Evolutionary conservation across 352 stramenopile genomes (phyloP).

Genomic region (Globisporangium radiosum): DNA sequence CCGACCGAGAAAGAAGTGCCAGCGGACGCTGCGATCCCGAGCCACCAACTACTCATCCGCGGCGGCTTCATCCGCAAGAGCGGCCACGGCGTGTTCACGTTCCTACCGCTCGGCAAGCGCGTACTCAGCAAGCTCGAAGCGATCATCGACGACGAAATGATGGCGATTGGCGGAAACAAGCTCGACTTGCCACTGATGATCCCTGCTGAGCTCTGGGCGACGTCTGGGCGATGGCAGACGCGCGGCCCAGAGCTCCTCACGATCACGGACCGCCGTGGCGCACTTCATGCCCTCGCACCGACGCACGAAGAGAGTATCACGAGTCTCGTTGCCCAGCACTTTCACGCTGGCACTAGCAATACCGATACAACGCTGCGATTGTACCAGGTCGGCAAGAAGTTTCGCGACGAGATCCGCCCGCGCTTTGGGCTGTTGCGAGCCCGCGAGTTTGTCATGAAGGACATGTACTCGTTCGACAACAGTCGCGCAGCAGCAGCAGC

Average conservation of each 20-base stretch:
- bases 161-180: constrained; percentile 74
- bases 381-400: constrained; percentile 87
- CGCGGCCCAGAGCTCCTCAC: constrained; percentile 81
- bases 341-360: constrained; percentile 20
- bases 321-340: constrained; percentile 64
- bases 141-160: constrained; percentile 81
- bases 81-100: constrained; percentile 69
- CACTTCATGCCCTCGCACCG: constrained; percentile 59
- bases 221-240: constrained; percentile 77
- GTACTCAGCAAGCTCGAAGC: constrained; percentile 74
- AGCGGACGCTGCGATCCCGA: constrained; percentile 72
- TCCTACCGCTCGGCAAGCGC: constrained; percentile 72
- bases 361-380: constrained; percentile 48
- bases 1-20: constrained; percentile 74
- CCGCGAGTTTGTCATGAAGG: constrained; percentile 89
- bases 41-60: constrained; percentile 79
- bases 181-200: constrained; percentile 75
- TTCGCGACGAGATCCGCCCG: constrained; percentile 84
- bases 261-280: constrained; percentile 66
- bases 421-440: constrained; percentile 77
- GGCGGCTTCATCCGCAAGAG: constrained; percentile 85
- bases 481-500: constrained; percentile 45
- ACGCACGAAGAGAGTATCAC: constrained; percentile 86
- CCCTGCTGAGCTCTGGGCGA: constrained; percentile 71
- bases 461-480: constrained; percentile 88